Base-by-base conservation (phyloP, 495 filamentous ascomycete species). In the Peziza echinospora region DNA sequence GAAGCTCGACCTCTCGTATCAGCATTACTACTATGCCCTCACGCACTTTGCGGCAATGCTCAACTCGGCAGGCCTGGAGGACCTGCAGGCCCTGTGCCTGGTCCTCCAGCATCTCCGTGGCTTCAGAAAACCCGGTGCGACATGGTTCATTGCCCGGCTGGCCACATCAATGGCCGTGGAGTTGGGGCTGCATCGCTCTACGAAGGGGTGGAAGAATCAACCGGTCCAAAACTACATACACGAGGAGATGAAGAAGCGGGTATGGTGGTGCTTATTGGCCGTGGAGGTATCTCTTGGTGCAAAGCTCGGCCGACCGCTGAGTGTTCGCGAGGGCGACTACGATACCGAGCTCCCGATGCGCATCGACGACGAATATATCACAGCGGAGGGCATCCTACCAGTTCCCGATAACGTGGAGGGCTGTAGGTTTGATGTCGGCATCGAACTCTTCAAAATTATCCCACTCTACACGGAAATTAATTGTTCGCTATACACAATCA, bases 51-150 rank as follows among this genome's bases (percentile, higher is more conserved):
- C 70, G 43, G 64, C 80, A 41, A 64, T 87, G 8, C 59, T 73
- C 28, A 63, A 61, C 19, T 70, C 67, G 26, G 74, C 75, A 48
- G 68, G 66, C 0, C 54, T 82, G 17, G 67, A 77, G 34, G 72
- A 78, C 49, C 59, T 84, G 4, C 80, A 84, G 54, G 82, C 81
- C 3, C 50, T 86, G 45, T 65, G 73, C 16, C 64, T 86, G 63
- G 72, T 87, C 42, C 72, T 70, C 41, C 54, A 67, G 7, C 78
- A 84, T 58, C 68, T 81, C 1, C 72, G 82, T 43, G 76, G 71
- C 51, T 79, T 83, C 46, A 79, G 82, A n/a, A 82, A 83, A 53
- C 81, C 82, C 22, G 79, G 76, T 21, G 75, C 77, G 44, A 76
- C 75, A 21, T 76, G 71, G 64, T 68, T 76, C 49, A 63, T 82